These are phyloP conservation scores for Malbranchea cinnamomea DNA, from an alignment of 2,329 filamentous ascomycete genomes.

Conservation along the genomic window DNA sequence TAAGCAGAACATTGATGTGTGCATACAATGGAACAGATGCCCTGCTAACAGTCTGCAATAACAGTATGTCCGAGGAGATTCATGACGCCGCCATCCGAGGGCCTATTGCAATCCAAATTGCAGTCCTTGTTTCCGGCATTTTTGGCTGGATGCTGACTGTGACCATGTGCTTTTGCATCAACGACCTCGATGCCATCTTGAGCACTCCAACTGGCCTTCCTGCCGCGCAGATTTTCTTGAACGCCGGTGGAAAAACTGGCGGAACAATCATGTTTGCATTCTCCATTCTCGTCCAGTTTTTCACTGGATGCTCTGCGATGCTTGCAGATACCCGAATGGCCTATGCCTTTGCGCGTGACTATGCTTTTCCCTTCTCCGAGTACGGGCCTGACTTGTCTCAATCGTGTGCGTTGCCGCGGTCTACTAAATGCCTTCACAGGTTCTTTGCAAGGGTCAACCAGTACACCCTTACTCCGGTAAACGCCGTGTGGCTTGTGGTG, in stretches of 20 bases:
- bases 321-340: conserved; percentile 48
- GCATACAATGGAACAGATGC: conserved; percentile 12
- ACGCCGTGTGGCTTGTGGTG: conserved; percentile 50
- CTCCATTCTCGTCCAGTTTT: conserved; percentile 49
- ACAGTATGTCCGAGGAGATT: conserved; percentile 50
- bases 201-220: conserved; percentile 44
- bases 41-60: conserved; percentile 9
- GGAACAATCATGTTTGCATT: conserved; percentile 47
- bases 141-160: conserved; percentile 49
- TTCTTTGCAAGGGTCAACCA: conserved; percentile 39
- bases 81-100: conserved; percentile 47
- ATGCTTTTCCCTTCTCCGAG: conserved; percentile 45
- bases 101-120: conserved; percentile 43
- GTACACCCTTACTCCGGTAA: conserved; percentile 43
- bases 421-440: too few relatives aligned
- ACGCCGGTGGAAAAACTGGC: conserved; percentile 42
- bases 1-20: conserved; percentile 19
- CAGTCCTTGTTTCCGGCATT: conserved; percentile 44
- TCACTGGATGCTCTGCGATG: conserved; percentile 50
- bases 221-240: conserved; percentile 44
- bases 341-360: conserved; percentile 45
- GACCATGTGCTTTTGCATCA: conserved; percentile 49
- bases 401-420: too few relatives aligned
- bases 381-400: conserved; percentile 16
- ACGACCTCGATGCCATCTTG: conserved; percentile 42